Conservation (phyloP, 1,284 basidiomycete species). For the Leccinum fallax region DNA sequence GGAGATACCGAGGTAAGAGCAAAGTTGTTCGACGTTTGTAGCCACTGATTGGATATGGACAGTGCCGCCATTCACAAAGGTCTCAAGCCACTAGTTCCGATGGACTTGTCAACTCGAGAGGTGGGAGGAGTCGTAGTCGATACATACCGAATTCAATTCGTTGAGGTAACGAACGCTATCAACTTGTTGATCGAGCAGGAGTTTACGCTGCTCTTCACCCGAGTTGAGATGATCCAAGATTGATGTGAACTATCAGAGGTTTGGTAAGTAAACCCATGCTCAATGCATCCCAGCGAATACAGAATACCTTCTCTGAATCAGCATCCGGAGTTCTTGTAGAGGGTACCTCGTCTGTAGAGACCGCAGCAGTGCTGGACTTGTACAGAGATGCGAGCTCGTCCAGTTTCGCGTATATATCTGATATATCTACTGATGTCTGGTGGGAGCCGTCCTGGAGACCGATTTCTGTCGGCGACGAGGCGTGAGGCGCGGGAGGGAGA, state of each 20-base stretch:
- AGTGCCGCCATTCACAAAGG: constrained; percentile 75
- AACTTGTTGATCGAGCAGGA: constrained; percentile 60
- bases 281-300: background rate
- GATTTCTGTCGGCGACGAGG: constrained; percentile 1
- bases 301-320: constrained; percentile 28
- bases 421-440: constrained; percentile 16
- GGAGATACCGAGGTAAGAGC: constrained; percentile 45
- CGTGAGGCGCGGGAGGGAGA: constrained; percentile 2
- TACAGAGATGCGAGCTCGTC: constrained; percentile 31
- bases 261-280: background rate
- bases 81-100: constrained; percentile 71
- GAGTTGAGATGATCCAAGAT: constrained; percentile 48
- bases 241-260: constrained; percentile 41
- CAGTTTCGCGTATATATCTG: constrained; percentile 30
- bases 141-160: constrained; percentile 65
- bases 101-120: background rate
- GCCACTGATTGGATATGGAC: constrained; percentile 68
- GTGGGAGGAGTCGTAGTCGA: background rate
- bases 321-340: constrained; percentile 8
- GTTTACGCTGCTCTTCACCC: constrained; percentile 47
- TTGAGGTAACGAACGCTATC: constrained; percentile 75
- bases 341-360: constrained; percentile 3
- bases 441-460: background rate
- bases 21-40: constrained; percentile 60
- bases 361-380: constrained; percentile 11